These are phyloP conservation scores for Taphrina flavorubra DNA, from an alignment of 1,139 yeast species.

Conservation along the genomic window DNA sequence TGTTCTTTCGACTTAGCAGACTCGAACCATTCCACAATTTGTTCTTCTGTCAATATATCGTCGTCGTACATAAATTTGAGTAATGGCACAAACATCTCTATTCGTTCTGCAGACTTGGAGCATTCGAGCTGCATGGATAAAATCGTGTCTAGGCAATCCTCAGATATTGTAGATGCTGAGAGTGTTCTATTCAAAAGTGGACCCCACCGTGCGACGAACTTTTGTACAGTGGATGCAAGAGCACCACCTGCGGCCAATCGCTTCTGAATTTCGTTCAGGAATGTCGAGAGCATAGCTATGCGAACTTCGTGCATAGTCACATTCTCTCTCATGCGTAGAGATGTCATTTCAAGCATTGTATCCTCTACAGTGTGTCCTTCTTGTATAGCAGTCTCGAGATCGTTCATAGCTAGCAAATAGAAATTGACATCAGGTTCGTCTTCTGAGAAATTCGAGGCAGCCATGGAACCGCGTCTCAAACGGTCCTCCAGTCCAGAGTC, in stretches of 20 bases:
- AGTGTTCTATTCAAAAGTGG: constrained; percentile 78
- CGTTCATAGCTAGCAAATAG: constrained; percentile 86
- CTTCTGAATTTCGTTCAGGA: constrained; percentile 53
- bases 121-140: constrained; percentile 62
- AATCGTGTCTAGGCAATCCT: constrained; percentile 78
- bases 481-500: constrained; percentile 20
- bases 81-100: constrained; percentile 55
- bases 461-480: constrained; percentile 37
- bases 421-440: constrained; percentile 77
- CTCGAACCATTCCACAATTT: constrained; percentile 74
- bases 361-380: constrained; percentile 92
- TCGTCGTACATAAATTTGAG: constrained; percentile 73
- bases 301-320: constrained; percentile 93
- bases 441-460: constrained; percentile 48
- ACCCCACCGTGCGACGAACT: constrained; percentile 81
- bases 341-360: constrained; percentile 87
- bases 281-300: constrained; percentile 74
- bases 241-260: constrained; percentile 13
- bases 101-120: constrained; percentile 50
- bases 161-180: constrained; percentile 60
- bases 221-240: constrained; percentile 64
- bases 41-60: constrained; percentile 82
- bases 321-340: constrained; percentile 96
- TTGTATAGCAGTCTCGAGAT: constrained; percentile 87
- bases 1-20: constrained; percentile 50